These are phyloP conservation scores for Trichoderma erinaceum DNA, from an alignment of 495 filamentous ascomycete genomes.

Conservation along the genomic window DNA sequence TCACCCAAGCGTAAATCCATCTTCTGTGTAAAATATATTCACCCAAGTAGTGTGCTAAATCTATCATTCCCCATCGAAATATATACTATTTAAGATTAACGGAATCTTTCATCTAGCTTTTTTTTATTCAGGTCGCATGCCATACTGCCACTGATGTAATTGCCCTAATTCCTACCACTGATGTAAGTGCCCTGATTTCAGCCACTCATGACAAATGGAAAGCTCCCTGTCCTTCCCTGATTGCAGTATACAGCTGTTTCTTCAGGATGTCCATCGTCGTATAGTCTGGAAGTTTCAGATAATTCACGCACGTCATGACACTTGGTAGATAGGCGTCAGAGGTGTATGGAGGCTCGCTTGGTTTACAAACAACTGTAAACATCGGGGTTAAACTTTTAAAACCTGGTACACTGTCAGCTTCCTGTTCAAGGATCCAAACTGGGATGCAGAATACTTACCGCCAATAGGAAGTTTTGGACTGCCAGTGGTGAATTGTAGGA, in stretches of 20 bases:
- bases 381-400: conserved; percentile 96
- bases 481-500: conserved; percentile 96
- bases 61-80: background rate
- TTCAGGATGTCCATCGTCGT: conserved; percentile 69
- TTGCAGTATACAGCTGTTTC: conserved; percentile 72
- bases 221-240: conserved; percentile 95
- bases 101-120: background rate
- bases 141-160: background rate
- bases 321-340: conserved; percentile 97
- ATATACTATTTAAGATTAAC: background rate
- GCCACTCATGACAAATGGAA: conserved; percentile 80
- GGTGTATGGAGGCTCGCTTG: conserved; percentile 86
- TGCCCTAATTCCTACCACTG: conserved; percentile 4
- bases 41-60: background rate
- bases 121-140: background rate
- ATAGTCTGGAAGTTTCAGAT: conserved; percentile 97
- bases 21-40: too few relatives aligned
- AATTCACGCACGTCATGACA: conserved; percentile 99
- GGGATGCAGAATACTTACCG: conserved; percentile 51
- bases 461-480: conserved; percentile 98
- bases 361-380: conserved; percentile 98
- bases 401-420: conserved; percentile 45
- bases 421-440: conserved; percentile 12
- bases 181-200: conserved; percentile 39
- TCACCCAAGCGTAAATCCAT: too few relatives aligned